Evolutionary conservation across 2,329 filamentous ascomycete species (phyloP).

Genomic region (Fusarium pseudoanthophilum): DNA sequence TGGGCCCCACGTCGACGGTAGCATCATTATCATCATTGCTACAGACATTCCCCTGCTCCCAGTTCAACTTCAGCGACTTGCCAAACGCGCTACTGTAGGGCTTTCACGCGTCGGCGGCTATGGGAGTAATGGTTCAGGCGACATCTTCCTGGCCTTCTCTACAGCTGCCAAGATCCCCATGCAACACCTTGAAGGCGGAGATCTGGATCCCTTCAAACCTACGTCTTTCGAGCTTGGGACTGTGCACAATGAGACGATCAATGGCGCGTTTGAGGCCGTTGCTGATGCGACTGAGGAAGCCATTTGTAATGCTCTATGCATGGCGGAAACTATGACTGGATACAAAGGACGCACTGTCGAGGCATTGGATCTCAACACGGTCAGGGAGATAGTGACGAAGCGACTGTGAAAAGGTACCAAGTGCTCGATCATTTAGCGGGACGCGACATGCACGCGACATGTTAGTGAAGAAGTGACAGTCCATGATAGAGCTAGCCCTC

Average conservation of each 20-base stretch:
- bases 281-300: conserved; percentile 73
- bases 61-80: conserved; percentile 57
- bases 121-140: conserved; percentile 70
- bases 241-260: conserved; percentile 68
- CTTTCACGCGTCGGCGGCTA: conserved; percentile 69
- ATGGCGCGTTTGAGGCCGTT: conserved; percentile 69
- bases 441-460: background rate
- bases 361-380: conserved; percentile 58
- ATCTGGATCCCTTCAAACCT: conserved; percentile 55
- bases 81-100: conserved; percentile 70
- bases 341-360: conserved; percentile 61
- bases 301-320: conserved; percentile 72
- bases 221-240: conserved; percentile 17
- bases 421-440: no score
- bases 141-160: conserved; percentile 75
- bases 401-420: background rate
- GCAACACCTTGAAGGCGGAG: conserved; percentile 47
- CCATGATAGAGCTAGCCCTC: no score
- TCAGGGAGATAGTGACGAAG: conserved; percentile 58
- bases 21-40: conserved; percentile 50
- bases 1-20: conserved; percentile 49
- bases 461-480: background rate
- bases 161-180: conserved; percentile 63
- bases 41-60: conserved; percentile 49
- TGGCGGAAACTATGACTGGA: conserved; percentile 68